phyloP scores from a whole-genome alignment of 2,329 filamentous ascomycete species.

The Nectriaceae sp. region DNA sequence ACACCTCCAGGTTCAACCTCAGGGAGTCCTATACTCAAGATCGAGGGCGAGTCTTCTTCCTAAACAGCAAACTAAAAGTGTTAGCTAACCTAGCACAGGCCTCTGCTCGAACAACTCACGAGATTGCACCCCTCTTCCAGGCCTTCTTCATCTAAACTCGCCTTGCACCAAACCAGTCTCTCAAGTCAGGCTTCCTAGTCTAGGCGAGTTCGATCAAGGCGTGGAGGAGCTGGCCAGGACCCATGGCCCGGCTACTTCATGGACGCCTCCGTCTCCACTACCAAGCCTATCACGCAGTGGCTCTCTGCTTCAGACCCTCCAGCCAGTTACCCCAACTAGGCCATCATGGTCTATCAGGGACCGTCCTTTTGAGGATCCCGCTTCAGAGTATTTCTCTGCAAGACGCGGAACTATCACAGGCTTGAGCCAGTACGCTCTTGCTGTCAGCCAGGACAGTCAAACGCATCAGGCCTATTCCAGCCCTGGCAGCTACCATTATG shows the following conservation, averaged over 20 bases:
- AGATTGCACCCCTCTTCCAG: conserved; percentile 29
- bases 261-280: conserved; percentile 32
- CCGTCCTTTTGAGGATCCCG: conserved; percentile 10
- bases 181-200: conserved; percentile 34
- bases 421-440: conserved; percentile 19
- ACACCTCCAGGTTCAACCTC: conserved; percentile 32
- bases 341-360: conserved; percentile 19
- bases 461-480: conserved; percentile 19
- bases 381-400: conserved; percentile 7
- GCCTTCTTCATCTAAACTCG: conserved; percentile 17
- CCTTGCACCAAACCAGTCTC: conserved; percentile 12
- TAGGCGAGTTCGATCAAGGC: conserved; percentile 40
- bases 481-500: conserved; percentile 25
- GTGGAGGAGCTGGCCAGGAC: conserved; percentile 38
- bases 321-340: conserved; percentile 9
- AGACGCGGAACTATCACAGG: conserved; percentile 18
- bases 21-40: conserved; percentile 36
- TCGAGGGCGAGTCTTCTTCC: conserved; percentile 29
- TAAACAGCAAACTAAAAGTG: neutral
- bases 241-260: conserved; percentile 30
- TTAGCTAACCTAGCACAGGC: conserved; percentile 16
- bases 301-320: conserved; percentile 24
- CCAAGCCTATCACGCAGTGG: conserved; percentile 21
- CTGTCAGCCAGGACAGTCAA: conserved; percentile 19
- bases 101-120: conserved; percentile 20